These are phyloP conservation scores for Alnus rubra DNA, from an alignment of 306 rosid genomes.

Conservation along the genomic window DNA sequence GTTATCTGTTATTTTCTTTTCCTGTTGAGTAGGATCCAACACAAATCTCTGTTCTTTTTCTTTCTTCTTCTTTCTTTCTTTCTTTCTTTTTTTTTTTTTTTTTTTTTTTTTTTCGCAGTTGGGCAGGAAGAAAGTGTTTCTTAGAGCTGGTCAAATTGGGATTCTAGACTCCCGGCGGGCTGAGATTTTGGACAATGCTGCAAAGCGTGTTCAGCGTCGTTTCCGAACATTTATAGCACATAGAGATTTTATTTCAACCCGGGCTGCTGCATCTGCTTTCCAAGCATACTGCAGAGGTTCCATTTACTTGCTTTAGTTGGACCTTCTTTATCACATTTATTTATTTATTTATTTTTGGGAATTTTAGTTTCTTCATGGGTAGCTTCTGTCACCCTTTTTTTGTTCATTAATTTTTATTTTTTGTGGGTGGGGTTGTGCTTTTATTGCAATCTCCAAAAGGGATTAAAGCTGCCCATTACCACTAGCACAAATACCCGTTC, in stretches of 20 bases:
- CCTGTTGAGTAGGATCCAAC: not conserved
- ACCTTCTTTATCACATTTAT: constrained; percentile 1
- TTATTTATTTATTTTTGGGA: not conserved
- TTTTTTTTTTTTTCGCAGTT: constrained; percentile 43
- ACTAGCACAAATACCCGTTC: not conserved
- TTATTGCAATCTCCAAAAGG: not conserved
- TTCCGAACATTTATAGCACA: constrained; percentile 66
- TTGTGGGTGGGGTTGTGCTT: not conserved
- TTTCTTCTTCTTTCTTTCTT: too few relatives aligned
- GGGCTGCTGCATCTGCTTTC: constrained; percentile 62
- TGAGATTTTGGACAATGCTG: constrained; percentile 89
- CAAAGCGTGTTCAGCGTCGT: constrained; percentile 66
- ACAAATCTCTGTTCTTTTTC: not conserved
- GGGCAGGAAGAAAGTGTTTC: constrained; percentile 93
- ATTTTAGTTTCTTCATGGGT: not conserved
- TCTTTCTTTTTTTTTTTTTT: too few relatives aligned
- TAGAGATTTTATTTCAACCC: constrained; percentile 58
- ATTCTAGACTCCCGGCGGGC: constrained; percentile 80
- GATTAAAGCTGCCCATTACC: not conserved
- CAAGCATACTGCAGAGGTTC: constrained; percentile 92
- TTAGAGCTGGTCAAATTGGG: constrained; percentile 97
- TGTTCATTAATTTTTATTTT: too few relatives aligned
- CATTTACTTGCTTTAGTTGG: constrained; percentile 19
- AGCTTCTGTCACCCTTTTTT: not conserved
- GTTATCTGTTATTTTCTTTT: not conserved